Base-by-base conservation (phyloP, 1,139 yeast species). In the Yamadazyma diddensiae region DNA sequence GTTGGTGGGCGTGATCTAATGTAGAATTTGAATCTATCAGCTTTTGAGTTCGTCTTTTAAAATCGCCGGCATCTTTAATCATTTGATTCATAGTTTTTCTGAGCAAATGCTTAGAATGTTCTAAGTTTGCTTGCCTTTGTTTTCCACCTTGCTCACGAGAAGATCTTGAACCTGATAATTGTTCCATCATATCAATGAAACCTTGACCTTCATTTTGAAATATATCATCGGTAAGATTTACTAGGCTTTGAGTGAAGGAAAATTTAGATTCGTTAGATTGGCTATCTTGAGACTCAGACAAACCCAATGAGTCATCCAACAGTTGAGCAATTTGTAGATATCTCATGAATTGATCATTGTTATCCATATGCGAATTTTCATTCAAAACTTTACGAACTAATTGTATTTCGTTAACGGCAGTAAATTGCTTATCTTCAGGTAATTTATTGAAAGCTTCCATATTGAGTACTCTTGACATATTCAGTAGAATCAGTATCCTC, bases 111-210 rank as follows among this genome's bases (percentile, higher is more conserved):
- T 19, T 19, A 3, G 21, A 24, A 10, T 29, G 19, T 10, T 28
- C 28, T 15, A 29, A 23, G 13, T 16, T 22, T 16, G 16, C 14
- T n/a, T 13, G 24, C 16, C n/a, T 11, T 4, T 24, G 18, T 14
- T 30, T 30, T 10, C 51, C 58, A n/a, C 53, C 33, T 29, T 54
- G 73, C 43, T 73, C 78, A 36, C 82, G 57, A 1, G 67, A 73
- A 46, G 66, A 62, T 25, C 80, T 61, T n/a, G 77, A 65, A 40
- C 75, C 77, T 6, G 84, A 82, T 23, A 83, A 62, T 34, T 77
- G 70, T 50, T 83, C 94, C 79, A 86, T 79, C 77, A 83, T 78
- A 42, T 79, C 82, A 26, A 86, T 73, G 47, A 85, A 84, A 34
- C 78, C 72, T 45, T 72, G 72, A 18, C 95, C 95, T 43, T 82